phyloP scores from a whole-genome alignment of 345 rosid species.

The Citrus medica region DNA sequence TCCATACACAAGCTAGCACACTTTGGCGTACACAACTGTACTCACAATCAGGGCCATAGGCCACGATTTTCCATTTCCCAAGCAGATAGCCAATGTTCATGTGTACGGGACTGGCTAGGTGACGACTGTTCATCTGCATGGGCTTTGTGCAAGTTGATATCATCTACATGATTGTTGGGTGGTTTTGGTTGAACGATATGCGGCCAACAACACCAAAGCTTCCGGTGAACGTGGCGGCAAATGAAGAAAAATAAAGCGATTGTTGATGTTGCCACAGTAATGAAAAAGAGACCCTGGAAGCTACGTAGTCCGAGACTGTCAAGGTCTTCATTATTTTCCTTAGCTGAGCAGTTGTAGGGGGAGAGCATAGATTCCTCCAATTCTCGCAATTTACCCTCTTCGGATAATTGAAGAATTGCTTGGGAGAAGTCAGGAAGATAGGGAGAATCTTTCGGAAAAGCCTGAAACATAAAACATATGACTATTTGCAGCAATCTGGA shows the following conservation, averaged over 20 bases:
- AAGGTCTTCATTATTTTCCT: neutral
- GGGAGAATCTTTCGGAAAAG: slow-evolving; percentile 14
- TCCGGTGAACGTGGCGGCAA: neutral
- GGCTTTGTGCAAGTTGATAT: too few species aligned
- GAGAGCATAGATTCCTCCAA: slow-evolving; percentile 6
- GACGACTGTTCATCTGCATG: too few species aligned
- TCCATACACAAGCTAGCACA: too few species aligned
- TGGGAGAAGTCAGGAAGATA: slow-evolving; percentile 25
- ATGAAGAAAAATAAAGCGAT: neutral
- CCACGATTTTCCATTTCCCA: too few species aligned
- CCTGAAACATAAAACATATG: slow-evolving; percentile 1
- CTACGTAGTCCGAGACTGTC: slow-evolving; percentile 3
- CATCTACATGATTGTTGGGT: too few species aligned
- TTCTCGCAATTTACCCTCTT: slow-evolving; percentile 14
- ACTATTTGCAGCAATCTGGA: too few species aligned
- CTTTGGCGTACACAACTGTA: too few species aligned
- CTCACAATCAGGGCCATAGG: too few species aligned
- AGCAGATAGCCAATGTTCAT: too few species aligned
- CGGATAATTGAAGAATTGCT: slow-evolving; percentile 17
- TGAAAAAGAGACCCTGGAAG: slow-evolving; percentile 16
- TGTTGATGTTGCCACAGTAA: slow-evolving; percentile 5
- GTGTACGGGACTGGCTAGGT: too few species aligned
- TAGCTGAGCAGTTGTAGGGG: slow-evolving; percentile 5
- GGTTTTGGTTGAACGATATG: too few species aligned
- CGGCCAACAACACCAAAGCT: neutral